Conservation (phyloP, 805 yeast genomes). For the Lipomyces lipofer region DNA sequence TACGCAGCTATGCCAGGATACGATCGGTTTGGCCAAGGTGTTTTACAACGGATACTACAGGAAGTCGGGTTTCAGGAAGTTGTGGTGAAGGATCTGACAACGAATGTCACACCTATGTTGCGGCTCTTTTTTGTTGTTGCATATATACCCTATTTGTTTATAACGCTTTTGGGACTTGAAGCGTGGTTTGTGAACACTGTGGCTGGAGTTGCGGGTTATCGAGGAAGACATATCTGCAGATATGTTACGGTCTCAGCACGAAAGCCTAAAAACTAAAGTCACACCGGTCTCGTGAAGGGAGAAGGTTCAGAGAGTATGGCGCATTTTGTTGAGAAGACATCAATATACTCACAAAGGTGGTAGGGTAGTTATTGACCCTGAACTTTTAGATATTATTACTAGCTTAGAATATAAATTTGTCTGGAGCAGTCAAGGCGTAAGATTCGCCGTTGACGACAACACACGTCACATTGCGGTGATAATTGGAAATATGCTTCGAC, state of each 20-base stretch:
- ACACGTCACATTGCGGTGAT: not conserved
- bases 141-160: not conserved
- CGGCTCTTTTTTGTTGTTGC: not conserved
- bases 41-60: not conserved
- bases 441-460: not conserved
- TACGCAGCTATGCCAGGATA: constrained; percentile 1
- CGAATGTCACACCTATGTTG: not conserved
- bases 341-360: no score
- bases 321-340: no score
- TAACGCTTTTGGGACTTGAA: not conserved
- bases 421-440: not conserved
- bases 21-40: not conserved
- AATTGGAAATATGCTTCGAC: not conserved
- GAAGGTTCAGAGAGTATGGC: no score
- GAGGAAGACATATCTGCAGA: not conserved
- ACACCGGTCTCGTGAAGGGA: no score
- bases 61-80: not conserved
- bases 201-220: not conserved
- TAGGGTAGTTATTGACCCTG: no score
- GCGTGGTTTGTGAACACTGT: not conserved
- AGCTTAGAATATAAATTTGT: no score
- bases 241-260: not conserved
- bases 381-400: no score
- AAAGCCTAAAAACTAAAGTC: no score
- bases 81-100: not conserved